Percentiles rank a stretch among this genome's conserved stretches.
phyloP scores from a whole-genome alignment of 495 filamentous ascomycete genomes.

The Neurospora sp. region DNA sequence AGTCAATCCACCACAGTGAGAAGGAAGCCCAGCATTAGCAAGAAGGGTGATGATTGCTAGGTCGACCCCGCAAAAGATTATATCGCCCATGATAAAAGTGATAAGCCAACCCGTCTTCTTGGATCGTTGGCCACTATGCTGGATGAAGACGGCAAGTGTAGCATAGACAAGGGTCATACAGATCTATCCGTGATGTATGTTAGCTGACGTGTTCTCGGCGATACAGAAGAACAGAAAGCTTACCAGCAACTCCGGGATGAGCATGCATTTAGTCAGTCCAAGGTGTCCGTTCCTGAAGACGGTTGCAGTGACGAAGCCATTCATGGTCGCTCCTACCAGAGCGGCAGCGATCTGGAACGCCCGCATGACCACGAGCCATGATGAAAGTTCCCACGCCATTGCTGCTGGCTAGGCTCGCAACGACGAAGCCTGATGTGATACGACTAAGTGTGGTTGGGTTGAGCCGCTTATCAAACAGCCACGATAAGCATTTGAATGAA shows the following conservation, averaged over 20 bases:
- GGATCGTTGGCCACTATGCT: constrained; percentile 18
- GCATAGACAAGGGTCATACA: constrained; percentile 26
- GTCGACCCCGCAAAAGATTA: constrained; percentile 16
- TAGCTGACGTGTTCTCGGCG: not conserved
- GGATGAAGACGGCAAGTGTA: constrained; percentile 20
- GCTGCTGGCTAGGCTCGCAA: constrained; percentile 3
- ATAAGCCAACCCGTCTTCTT: constrained; percentile 16
- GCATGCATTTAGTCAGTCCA: constrained; percentile 19
- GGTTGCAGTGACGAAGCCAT: constrained; percentile 27
- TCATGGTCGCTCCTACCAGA: constrained; percentile 19
- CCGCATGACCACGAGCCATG: constrained; percentile 26
- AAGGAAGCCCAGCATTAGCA: constrained; percentile 23
- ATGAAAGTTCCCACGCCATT: constrained; percentile 23
- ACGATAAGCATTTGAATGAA: not conserved
- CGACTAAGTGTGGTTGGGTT: not conserved
- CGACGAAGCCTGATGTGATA: not conserved
- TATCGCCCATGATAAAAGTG: constrained; percentile 19
- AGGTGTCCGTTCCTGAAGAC: constrained; percentile 15
- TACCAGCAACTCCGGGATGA: constrained; percentile 29
- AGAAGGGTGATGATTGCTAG: constrained; percentile 26
- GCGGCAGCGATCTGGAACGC: constrained; percentile 21
- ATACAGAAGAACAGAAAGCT: constrained; percentile 2
- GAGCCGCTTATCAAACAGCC: not conserved
- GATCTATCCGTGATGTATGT: constrained; percentile 12
- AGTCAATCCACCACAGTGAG: constrained; percentile 26